Conservation (phyloP, 2,329 filamentous ascomycete species). For the Fusarium beomiforme region DNA sequence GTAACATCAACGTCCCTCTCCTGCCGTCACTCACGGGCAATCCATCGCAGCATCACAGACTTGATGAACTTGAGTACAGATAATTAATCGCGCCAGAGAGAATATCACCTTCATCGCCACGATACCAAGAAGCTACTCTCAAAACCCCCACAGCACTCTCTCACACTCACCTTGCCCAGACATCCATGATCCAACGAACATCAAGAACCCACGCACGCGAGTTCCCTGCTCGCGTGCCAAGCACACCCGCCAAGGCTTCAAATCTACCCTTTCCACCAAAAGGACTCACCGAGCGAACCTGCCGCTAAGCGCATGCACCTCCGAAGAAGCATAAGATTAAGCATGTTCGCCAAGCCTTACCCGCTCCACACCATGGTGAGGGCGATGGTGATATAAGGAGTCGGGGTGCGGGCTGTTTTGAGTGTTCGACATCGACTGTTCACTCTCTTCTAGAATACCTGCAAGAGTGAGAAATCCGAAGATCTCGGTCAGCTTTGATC, state of each 20-base stretch:
- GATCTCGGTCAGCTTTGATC: slow-evolving; percentile 6
- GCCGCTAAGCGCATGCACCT: slow-evolving; percentile 1
- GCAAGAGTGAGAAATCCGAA: slow-evolving; percentile 4
- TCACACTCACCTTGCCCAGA: background rate
- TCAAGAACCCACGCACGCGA: slow-evolving; percentile 31
- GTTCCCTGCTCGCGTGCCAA: slow-evolving; percentile 24
- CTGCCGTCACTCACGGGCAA: background rate
- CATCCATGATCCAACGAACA: slow-evolving; percentile 21
- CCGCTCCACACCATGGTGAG: slow-evolving; percentile 18
- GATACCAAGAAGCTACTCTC: background rate
- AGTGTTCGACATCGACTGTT: slow-evolving; percentile 6
- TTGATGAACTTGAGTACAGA: no score
- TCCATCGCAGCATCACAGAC: no score
- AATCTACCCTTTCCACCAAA: background rate
- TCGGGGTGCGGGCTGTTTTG: background rate
- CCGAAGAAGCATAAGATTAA: slow-evolving; percentile 42
- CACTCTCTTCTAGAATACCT: slow-evolving; percentile 19
- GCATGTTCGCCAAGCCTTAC: slow-evolving; percentile 41
- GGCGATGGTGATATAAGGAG: slow-evolving; percentile 36
- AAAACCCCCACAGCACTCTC: background rate
- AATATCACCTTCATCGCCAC: background rate
- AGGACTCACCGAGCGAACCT: background rate
- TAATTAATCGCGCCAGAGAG: no score
- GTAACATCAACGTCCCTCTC: background rate
- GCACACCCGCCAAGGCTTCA: slow-evolving; percentile 22